phyloP scores from a whole-genome alignment of 371 early-diverging fungal genomes.

The Syncephalis fuscata region DNA sequence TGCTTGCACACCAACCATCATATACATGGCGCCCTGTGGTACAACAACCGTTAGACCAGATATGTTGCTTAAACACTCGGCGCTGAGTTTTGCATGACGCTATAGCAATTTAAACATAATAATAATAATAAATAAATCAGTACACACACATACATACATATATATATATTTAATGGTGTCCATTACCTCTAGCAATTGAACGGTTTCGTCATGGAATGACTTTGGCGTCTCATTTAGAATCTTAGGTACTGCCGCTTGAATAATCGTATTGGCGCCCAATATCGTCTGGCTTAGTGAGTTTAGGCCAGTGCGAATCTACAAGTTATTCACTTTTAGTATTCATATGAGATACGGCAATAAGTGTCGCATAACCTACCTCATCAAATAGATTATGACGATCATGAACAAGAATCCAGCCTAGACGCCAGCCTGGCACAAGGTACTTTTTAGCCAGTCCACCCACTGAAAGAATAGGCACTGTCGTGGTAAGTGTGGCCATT shows the following conservation, averaged over 20 bases:
- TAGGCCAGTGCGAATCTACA: slow-evolving; percentile 27
- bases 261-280: slow-evolving; percentile 66
- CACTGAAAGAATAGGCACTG: slow-evolving; percentile 67
- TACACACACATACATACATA: too few relatives aligned
- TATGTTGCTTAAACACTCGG: slow-evolving; percentile 36
- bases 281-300: slow-evolving; percentile 54
- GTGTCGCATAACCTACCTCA: slow-evolving; percentile 15
- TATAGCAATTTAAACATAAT: slow-evolving; percentile 3
- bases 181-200: slow-evolving; percentile 38
- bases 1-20: slow-evolving; percentile 69
- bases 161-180: neutral
- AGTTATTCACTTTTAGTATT: slow-evolving; percentile 18
- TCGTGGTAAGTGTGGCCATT: slow-evolving; percentile 50
- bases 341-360: slow-evolving; percentile 7
- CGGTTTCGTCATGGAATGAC: slow-evolving; percentile 48
- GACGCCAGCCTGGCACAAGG: slow-evolving; percentile 84
- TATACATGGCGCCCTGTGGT: slow-evolving; percentile 90
- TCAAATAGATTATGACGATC: slow-evolving; percentile 38
- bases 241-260: slow-evolving; percentile 61
- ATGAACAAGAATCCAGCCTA: slow-evolving; percentile 79
- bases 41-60: slow-evolving; percentile 57
- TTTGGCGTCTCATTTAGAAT: slow-evolving; percentile 55
- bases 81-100: slow-evolving; percentile 47
- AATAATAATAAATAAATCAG: neutral
- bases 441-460: slow-evolving; percentile 85